A percentile compares a stretch with the other conserved stretches of the same genome.
Conservation (phyloP, 371 early-diverging fungal species). For the Batrachochytrium dendrobatidis region DNA sequence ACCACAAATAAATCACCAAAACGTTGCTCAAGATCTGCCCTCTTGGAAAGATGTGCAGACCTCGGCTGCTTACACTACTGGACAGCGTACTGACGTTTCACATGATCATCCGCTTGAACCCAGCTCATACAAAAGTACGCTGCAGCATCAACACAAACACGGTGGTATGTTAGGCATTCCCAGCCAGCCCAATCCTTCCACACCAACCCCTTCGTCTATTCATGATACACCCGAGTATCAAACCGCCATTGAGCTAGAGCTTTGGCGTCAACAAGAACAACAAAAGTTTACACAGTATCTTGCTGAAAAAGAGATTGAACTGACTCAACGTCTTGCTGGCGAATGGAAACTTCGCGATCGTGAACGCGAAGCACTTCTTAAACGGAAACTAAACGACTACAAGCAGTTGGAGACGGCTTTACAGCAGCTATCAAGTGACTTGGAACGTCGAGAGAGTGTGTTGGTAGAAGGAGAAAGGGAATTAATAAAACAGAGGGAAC, state of each 20-base stretch:
- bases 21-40: neutral
- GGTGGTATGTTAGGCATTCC: neutral
- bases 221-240: constrained; percentile 13
- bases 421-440: constrained; percentile 16
- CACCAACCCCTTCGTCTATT: neutral
- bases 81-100: neutral
- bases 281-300: constrained; percentile 27
- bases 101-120: no score
- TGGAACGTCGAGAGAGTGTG: constrained; percentile 30
- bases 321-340: constrained; percentile 24
- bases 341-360: constrained; percentile 27
- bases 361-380: constrained; percentile 22
- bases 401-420: constrained; percentile 17
- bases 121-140: no score
- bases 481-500: constrained; percentile 10
- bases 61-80: neutral
- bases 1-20: no score
- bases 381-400: constrained; percentile 18
- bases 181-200: neutral
- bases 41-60: neutral
- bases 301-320: constrained; percentile 20
- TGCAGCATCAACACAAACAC: neutral
- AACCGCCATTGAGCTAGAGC: constrained; percentile 37
- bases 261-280: constrained; percentile 34
- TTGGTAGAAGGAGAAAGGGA: constrained; percentile 15